These are phyloP conservation scores for Neurospora terricola DNA, from an alignment of 495 filamentous ascomycete species.

Conservation along the genomic window DNA sequence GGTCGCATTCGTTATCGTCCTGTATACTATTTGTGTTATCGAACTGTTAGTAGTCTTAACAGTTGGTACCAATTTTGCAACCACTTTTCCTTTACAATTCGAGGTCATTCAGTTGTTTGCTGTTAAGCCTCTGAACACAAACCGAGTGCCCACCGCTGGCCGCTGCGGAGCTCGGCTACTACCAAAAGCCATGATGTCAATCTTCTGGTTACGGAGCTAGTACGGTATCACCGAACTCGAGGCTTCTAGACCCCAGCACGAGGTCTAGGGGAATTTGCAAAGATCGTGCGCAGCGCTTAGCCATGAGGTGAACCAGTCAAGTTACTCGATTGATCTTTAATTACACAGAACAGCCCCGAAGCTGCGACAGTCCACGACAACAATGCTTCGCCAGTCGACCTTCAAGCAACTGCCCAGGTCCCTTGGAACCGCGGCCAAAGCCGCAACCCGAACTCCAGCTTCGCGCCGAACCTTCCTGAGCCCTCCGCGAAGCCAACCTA, in stretches of 20 bases:
- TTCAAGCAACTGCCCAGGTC: conserved; percentile 14
- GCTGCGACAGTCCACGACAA: neutral
- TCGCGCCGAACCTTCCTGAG: conserved; percentile 29
- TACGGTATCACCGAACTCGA: neutral
- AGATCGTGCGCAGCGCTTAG: neutral
- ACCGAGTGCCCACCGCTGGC: neutral
- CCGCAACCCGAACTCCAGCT: neutral
- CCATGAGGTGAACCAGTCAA: neutral
- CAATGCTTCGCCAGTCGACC: conserved; percentile 19
- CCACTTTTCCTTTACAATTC: neutral
- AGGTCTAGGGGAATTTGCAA: neutral
- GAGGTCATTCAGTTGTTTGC: neutral
- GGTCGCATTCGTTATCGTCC: neutral
- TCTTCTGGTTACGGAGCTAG: neutral
- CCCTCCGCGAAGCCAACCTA: conserved; percentile 6
- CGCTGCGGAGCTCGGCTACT: neutral
- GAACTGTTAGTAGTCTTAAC: neutral
- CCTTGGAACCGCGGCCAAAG: conserved; percentile 1
- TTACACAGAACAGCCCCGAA: neutral
- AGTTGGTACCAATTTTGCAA: too few species aligned
- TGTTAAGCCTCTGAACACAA: neutral
- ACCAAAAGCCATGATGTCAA: neutral
- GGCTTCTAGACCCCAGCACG: neutral
- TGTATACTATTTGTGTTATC: neutral
- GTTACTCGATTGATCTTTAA: neutral